phyloP scores from a whole-genome alignment of 805 yeast genomes.

The Lachancea kluyveri region DNA sequence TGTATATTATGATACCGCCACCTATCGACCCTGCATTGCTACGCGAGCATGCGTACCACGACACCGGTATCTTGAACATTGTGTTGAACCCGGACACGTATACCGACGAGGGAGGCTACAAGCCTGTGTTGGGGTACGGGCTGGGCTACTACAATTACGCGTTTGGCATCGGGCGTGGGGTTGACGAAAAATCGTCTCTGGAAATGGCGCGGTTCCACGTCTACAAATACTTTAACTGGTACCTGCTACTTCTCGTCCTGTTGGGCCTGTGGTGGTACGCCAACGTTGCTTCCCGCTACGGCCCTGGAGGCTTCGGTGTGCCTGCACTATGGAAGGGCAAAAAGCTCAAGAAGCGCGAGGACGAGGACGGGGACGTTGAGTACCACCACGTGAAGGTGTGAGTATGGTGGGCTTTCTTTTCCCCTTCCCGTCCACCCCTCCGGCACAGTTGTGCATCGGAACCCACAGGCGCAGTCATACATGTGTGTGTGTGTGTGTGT shows the following conservation, averaged over 20 bases:
- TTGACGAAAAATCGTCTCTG: constrained; percentile 17
- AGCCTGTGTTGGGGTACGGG: constrained; percentile 24
- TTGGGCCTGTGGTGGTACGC: constrained; percentile 14
- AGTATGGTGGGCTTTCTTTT: too few relatives aligned
- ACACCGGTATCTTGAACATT: constrained; percentile 23
- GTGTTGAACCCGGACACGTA: constrained; percentile 26
- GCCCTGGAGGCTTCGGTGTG: too few relatives aligned
- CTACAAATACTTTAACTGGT: constrained; percentile 18
- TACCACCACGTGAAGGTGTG: constrained; percentile 19
- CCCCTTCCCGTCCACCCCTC: too few relatives aligned
- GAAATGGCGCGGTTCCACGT: constrained; percentile 21
- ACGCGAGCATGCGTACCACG: constrained; percentile 34
- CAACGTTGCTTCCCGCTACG: constrained; percentile 2
- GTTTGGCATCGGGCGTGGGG: constrained; percentile 16
- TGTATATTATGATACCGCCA: constrained; percentile 35
- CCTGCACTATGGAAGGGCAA: too few relatives aligned
- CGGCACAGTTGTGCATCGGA: too few relatives aligned
- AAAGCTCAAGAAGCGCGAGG: constrained; percentile 8
- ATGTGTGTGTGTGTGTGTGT: too few relatives aligned
- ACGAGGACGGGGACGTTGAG: constrained; percentile 16
- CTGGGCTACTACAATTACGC: constrained; percentile 31
- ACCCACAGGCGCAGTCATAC: too few relatives aligned
- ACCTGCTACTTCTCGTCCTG: constrained; percentile 16
- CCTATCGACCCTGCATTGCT: constrained; percentile 32
- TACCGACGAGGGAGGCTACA: constrained; percentile 27